Evolutionary conservation across 2,329 filamentous ascomycete species (phyloP), one percentile per base, ranked within the genome.

Genomic region (Colletotrichum falcatum): DNA sequence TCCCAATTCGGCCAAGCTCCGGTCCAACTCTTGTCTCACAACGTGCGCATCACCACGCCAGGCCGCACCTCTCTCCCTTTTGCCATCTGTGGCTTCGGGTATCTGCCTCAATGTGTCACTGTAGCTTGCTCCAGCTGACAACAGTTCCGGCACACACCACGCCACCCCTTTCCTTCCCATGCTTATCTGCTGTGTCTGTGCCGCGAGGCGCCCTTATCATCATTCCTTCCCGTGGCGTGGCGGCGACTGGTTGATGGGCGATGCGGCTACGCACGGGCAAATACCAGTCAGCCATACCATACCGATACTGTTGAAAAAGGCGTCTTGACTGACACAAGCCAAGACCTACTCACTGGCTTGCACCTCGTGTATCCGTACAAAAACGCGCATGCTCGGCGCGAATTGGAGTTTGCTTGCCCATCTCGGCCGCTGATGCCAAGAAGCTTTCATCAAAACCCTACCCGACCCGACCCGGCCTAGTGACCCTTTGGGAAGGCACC

Each of bases 21-120:
- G 49, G 48, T 49, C 62, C 48, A 55, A 60, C 18, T 55, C 33
- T n/a, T n/a, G 18, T 35, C 49, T 49, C 58, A 14, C 37, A 33
- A 53, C 56, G 44, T 59, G 49, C 51, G 65, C 44, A 68, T 39
- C 60, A 59, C 35, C 56, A 35, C 30, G 33, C 51, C 44, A 28
- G n/a, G n/a, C n/a, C n/a, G n/a, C n/a, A n/a, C n/a, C 30, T 28
- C n/a, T 56, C 26, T n/a, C 33, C 16, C 20, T 54, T 35, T 44
- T 53, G 49, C 58, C 64, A 53, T 53, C 37, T 35, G 51, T 70
- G 64, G 67, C 67, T 67, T 67, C 67, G 67, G 67, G 53, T 63
- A 62, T 67, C 64, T 70, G 64, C 53, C 67, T 67, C 53, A 54
- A 67, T 67, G n/a, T 67, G 67, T 70, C 64, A 59, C 58, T 67